A percentile compares a stretch with the other conserved stretches of the same genome.
phyloP scores from a whole-genome alignment of 2,329 filamentous ascomycete species.

The Monilinia fructigena region DNA sequence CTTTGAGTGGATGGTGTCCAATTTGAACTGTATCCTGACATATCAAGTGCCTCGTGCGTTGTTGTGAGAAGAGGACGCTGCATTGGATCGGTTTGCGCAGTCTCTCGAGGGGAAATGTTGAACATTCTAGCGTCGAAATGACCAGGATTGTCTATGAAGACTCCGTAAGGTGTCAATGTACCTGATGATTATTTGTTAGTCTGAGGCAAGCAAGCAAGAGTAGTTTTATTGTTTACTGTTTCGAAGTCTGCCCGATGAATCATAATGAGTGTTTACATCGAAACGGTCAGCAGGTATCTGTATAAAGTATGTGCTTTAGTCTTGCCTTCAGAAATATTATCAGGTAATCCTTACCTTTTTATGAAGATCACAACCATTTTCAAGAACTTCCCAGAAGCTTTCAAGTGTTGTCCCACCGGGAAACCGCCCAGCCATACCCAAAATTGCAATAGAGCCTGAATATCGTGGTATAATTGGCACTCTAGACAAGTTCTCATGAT shows the following conservation, averaged over 20 bases:
- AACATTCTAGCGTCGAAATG: slow-evolving; percentile 78
- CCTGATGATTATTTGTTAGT: background rate
- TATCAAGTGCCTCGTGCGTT: slow-evolving; percentile 77
- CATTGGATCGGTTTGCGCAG: slow-evolving; percentile 75
- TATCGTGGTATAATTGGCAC: background rate
- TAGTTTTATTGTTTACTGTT: background rate
- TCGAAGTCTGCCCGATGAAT: background rate
- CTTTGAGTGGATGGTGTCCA: slow-evolving; percentile 43
- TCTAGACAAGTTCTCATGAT: background rate
- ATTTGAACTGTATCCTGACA: slow-evolving; percentile 64
- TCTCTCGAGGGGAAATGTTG: slow-evolving; percentile 80
- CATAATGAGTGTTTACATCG: background rate
- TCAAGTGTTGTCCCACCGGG: background rate
- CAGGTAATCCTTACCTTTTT: background rate
- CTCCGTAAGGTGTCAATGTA: slow-evolving; percentile 62
- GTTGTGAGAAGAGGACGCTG: slow-evolving; percentile 72
- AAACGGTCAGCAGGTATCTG: slow-evolving; percentile 1
- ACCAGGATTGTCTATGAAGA: slow-evolving; percentile 67
- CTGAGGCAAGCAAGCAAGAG: background rate
- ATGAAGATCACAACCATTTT: background rate
- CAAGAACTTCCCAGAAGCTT: background rate
- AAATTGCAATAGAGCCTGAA: background rate
- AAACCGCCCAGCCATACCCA: background rate
- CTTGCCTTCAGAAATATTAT: background rate
- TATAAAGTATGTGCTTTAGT: background rate